These are phyloP conservation scores for Aspergillus aculeatus DNA, from an alignment of 2,329 filamentous ascomycete genomes.

Conservation along the genomic window DNA sequence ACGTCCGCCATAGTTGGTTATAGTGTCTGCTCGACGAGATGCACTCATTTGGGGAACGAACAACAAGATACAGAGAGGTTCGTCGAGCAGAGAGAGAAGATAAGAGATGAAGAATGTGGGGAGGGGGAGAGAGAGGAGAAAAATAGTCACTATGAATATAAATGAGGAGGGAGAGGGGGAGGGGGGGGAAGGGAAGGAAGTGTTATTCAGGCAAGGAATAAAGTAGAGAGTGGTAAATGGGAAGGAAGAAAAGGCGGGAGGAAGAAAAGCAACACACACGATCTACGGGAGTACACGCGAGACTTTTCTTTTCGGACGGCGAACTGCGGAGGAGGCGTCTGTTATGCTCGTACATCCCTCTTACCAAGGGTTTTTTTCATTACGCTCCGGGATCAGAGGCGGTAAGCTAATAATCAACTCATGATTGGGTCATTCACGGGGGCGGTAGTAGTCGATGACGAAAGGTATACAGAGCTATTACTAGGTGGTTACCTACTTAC, in stretches of 20 bases:
- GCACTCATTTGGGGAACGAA: slow-evolving; percentile 33
- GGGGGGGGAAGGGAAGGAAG: slow-evolving; percentile 9
- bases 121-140: slow-evolving; percentile 5
- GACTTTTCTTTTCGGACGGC: slow-evolving; percentile 13
- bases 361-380: background rate
- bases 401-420: background rate
- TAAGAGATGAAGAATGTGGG: slow-evolving; percentile 13
- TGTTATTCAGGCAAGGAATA: background rate
- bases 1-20: slow-evolving; percentile 40
- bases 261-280: slow-evolving; percentile 10
- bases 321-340: slow-evolving; percentile 4
- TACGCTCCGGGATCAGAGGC: slow-evolving; percentile 5
- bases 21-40: slow-evolving; percentile 31
- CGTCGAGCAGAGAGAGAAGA: slow-evolving; percentile 21
- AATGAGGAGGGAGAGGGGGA: slow-evolving; percentile 4
- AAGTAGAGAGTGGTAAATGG: background rate
- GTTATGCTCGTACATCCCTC: too few relatives aligned
- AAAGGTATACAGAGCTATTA: background rate
- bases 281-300: slow-evolving; percentile 4
- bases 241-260: background rate
- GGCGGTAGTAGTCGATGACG: slow-evolving; percentile 10
- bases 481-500: too few relatives aligned
- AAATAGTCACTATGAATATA: background rate
- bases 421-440: slow-evolving; percentile 1
- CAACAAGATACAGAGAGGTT: slow-evolving; percentile 13